Conservation (phyloP, 495 filamentous ascomycete genomes). For the Sordaria brevicollis region DNA sequence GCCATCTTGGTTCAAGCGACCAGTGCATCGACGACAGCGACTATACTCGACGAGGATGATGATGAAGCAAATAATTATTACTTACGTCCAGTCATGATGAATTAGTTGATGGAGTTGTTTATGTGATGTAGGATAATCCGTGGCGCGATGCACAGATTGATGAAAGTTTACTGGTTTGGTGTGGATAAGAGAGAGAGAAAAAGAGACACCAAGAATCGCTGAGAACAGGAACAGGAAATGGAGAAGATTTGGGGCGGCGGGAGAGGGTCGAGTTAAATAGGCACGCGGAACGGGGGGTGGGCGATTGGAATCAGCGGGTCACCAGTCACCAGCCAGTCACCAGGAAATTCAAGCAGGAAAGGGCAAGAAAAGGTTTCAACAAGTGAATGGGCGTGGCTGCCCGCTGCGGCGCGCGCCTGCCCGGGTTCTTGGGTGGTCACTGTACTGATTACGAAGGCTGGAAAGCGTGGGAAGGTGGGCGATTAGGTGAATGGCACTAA, state of each 20-base stretch:
- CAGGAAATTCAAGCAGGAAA: too few relatives aligned
- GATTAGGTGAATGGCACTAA: constrained; percentile 11
- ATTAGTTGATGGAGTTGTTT: constrained; percentile 23
- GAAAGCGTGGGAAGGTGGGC: background rate
- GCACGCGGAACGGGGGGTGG: background rate
- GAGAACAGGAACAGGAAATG: background rate
- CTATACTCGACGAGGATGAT: constrained; percentile 7
- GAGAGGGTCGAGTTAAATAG: background rate
- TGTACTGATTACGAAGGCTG: background rate
- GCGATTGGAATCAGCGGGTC: background rate
- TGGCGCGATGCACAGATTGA: constrained; percentile 16
- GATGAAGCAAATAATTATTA: constrained; percentile 25
- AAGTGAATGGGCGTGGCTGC: too few relatives aligned
- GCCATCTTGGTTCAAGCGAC: constrained; percentile 9
- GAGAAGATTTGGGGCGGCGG: background rate
- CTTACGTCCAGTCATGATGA: constrained; percentile 97
- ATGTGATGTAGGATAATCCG: constrained; percentile 16
- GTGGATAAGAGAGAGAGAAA: constrained; percentile 1
- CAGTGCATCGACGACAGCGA: constrained; percentile 7
- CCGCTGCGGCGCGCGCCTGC: background rate
- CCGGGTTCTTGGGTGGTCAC: background rate
- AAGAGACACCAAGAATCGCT: background rate
- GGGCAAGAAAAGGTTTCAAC: background rate
- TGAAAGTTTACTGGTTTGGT: constrained; percentile 14
- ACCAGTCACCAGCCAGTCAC: background rate